These are phyloP conservation scores for Hydnomerulius pinastri DNA, from an alignment of 768 basidiomycete species.

Conservation along the genomic window DNA sequence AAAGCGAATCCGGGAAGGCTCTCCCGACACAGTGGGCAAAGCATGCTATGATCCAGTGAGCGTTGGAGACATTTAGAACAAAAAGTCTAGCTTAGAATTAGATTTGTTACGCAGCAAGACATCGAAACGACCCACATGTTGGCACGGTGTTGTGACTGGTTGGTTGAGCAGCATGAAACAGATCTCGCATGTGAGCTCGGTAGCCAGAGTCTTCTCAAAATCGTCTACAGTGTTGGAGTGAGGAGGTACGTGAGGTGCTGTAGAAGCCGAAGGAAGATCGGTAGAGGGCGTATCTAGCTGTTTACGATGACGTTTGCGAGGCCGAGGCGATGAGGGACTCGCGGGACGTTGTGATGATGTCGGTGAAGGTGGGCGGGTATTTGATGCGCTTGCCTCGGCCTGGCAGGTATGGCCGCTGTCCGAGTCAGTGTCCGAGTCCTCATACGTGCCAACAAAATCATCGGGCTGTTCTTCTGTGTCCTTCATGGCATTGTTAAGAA, in stretches of 20 bases:
- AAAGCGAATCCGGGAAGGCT: slow-evolving; percentile 73
- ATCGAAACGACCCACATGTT: slow-evolving; percentile 66
- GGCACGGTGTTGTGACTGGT: slow-evolving; percentile 92
- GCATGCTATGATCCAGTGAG: slow-evolving; percentile 79
- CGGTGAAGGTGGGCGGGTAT: slow-evolving; percentile 34
- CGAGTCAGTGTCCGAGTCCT: slow-evolving; percentile 32
- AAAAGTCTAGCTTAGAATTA: slow-evolving; percentile 64
- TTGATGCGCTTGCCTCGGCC: slow-evolving; percentile 26
- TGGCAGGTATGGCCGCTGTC: slow-evolving; percentile 22
- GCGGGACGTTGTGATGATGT: neutral
- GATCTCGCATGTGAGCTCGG: slow-evolving; percentile 87
- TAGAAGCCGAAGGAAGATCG: slow-evolving; percentile 24
- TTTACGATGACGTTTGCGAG: slow-evolving; percentile 27
- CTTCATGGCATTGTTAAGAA: slow-evolving; percentile 35
- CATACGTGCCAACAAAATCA: slow-evolving; percentile 22
- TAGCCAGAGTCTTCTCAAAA: slow-evolving; percentile 60
- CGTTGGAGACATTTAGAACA: slow-evolving; percentile 88
- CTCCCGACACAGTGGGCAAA: slow-evolving; percentile 87
- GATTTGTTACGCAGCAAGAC: slow-evolving; percentile 4
- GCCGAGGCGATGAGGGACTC: slow-evolving; percentile 17
- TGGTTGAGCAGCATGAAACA: slow-evolving; percentile 83
- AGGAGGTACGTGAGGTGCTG: slow-evolving; percentile 10
- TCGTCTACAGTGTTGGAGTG: slow-evolving; percentile 31
- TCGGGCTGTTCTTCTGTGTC: slow-evolving; percentile 9
- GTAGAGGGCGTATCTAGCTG: slow-evolving; percentile 33